Conservation (phyloP, 116 monocot species). For the Zostera marina region DNA sequence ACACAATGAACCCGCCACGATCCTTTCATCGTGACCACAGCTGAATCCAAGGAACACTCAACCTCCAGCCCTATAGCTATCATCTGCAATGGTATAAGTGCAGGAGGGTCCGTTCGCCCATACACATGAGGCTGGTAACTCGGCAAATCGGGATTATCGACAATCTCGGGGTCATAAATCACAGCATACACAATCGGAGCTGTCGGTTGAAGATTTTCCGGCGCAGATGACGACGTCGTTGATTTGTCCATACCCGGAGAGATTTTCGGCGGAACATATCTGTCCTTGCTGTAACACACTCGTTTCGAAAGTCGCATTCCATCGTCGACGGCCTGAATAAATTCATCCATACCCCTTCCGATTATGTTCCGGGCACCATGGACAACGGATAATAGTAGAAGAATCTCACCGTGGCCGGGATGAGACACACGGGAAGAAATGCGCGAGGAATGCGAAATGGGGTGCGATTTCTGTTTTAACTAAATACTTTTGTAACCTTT, state of each 20-base stretch:
- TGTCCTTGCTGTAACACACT: slow-evolving; percentile 33
- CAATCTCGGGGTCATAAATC: slow-evolving; percentile 61
- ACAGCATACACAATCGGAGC: slow-evolving; percentile 79
- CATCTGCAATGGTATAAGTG: slow-evolving; percentile 72
- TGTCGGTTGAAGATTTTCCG: slow-evolving; percentile 25
- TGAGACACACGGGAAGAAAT: too few species aligned
- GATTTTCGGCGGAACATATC: slow-evolving; percentile 16
- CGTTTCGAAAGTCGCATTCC: slow-evolving; percentile 71
- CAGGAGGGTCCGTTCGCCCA: slow-evolving; percentile 65
- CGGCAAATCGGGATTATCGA: slow-evolving; percentile 87
- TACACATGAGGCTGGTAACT: slow-evolving; percentile 96
- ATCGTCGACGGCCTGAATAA: slow-evolving; percentile 57
- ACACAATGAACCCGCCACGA: slow-evolving; percentile 84
- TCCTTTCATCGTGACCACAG: slow-evolving; percentile 36
- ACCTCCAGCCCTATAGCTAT: slow-evolving; percentile 36
- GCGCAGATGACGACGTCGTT: background rate
- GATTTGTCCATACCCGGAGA: slow-evolving; percentile 27
- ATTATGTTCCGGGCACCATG: background rate
- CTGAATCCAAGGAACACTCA: slow-evolving; percentile 63
- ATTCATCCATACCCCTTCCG: slow-evolving; percentile 11
- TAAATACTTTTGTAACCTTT: too few species aligned
- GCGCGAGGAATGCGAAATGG: too few species aligned
- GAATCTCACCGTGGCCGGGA: too few species aligned
- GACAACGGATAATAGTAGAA: too few species aligned
- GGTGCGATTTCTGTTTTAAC: too few species aligned